These are phyloP conservation scores for Melocanna baccifera DNA, from an alignment of 176 grass and related monocot genomes.

Conservation along the genomic window DNA sequence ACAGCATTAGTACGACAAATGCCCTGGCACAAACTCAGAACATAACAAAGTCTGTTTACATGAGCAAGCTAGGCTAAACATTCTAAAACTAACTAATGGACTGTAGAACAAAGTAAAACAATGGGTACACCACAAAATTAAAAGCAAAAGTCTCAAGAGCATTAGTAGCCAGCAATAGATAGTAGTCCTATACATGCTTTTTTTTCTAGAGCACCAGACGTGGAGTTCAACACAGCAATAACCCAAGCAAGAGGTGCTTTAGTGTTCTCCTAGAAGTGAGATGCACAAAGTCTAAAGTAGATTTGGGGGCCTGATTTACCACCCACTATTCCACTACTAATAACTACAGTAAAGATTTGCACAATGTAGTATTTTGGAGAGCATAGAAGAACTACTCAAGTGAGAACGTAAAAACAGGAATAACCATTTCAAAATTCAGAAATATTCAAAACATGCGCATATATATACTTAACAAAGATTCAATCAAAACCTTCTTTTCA, in stretches of 20 bases:
- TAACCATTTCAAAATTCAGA: background rate
- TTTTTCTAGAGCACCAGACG: background rate
- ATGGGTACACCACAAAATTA: background rate
- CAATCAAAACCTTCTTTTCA: background rate
- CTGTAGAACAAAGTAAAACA: background rate
- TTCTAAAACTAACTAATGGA: background rate
- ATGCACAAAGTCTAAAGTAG: background rate
- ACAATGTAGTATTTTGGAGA: background rate
- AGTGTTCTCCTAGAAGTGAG: background rate
- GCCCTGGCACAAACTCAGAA: too few species aligned
- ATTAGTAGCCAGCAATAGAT: background rate
- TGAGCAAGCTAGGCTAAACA: background rate
- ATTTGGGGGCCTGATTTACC: background rate
- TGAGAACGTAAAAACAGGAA: background rate
- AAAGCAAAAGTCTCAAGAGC: background rate
- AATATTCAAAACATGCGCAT: background rate
- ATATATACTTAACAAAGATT: background rate
- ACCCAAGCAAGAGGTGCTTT: background rate
- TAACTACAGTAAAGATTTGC: background rate
- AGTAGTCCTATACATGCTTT: background rate
- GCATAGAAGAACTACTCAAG: background rate
- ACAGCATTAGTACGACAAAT: background rate
- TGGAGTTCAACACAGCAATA: background rate
- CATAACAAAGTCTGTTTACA: background rate
- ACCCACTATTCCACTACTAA: background rate